These are phyloP conservation scores for Torulaspora quercuum DNA, from an alignment of 805 yeast genomes.

Conservation along the genomic window DNA sequence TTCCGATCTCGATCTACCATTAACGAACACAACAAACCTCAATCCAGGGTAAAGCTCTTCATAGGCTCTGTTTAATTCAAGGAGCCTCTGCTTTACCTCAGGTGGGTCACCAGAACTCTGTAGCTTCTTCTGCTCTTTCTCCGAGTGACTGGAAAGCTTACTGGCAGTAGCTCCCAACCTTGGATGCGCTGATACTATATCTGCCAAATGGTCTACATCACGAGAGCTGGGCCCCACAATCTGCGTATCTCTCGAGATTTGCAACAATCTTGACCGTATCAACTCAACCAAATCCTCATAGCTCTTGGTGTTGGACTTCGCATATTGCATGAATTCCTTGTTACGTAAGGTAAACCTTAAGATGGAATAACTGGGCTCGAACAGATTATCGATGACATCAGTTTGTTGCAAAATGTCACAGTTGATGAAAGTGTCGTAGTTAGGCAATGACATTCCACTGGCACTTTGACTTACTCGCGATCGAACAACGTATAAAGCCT, in stretches of 20 bases:
- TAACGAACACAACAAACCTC: slow-evolving; percentile 83
- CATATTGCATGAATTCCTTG: slow-evolving; percentile 11
- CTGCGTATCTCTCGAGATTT: slow-evolving; percentile 33
- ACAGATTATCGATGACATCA: slow-evolving; percentile 18
- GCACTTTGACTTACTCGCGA: no score
- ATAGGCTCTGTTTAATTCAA: slow-evolving; percentile 54
- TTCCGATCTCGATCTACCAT: slow-evolving; percentile 65
- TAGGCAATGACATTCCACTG: background rate
- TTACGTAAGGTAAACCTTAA: slow-evolving; percentile 18
- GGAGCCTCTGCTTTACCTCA: slow-evolving; percentile 47
- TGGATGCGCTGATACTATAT: slow-evolving; percentile 88
- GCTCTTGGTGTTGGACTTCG: slow-evolving; percentile 19
- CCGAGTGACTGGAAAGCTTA: slow-evolving; percentile 61
- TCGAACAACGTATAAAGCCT: background rate
- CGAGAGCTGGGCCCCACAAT: slow-evolving; percentile 24
- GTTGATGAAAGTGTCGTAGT: slow-evolving; percentile 8
- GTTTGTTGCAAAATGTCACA: slow-evolving; percentile 9
- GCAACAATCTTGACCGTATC: slow-evolving; percentile 40
- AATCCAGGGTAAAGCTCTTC: slow-evolving; percentile 67
- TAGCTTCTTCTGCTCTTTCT: slow-evolving; percentile 66
- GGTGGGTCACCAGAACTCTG: slow-evolving; percentile 42
- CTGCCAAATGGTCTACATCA: slow-evolving; percentile 33
- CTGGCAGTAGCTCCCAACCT: slow-evolving; percentile 66
- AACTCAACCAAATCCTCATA: slow-evolving; percentile 45
- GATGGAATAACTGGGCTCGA: slow-evolving; percentile 26